Evolutionary conservation across 345 rosid genomes (phyloP).

Genomic region (Boechera divaricarpa): DNA sequence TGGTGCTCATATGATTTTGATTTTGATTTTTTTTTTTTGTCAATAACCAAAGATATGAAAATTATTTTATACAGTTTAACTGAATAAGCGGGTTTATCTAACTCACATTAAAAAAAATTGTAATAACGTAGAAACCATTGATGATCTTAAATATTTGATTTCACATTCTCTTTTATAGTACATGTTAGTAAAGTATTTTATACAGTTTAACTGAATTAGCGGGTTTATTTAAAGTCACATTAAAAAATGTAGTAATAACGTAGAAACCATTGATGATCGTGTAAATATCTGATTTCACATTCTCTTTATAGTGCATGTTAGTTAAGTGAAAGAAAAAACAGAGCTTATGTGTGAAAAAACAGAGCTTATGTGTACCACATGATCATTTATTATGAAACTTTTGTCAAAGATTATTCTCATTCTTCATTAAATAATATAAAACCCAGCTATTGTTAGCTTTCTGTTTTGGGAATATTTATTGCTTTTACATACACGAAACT

Average conservation of each 20-base stretch:
- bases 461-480: slow-evolving; percentile 29
- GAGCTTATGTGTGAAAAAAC: slow-evolving; percentile 8
- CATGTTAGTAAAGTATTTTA: not conserved
- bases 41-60: not conserved
- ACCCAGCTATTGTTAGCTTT: not conserved
- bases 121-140: slow-evolving; percentile 13
- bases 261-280: not conserved
- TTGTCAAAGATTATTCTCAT: slow-evolving; percentile 27
- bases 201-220: not conserved
- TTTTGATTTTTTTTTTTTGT: too few relatives aligned
- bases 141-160: slow-evolving; percentile 1
- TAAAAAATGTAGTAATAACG: slow-evolving; percentile 4
- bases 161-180: slow-evolving; percentile 18
- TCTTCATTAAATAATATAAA: slow-evolving; percentile 28
- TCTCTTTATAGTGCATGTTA: slow-evolving; percentile 7
- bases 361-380: slow-evolving; percentile 20
- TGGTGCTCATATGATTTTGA: not conserved
- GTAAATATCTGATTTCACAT: slow-evolving; percentile 13
- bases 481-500: slow-evolving; percentile 41
- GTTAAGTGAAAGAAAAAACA: slow-evolving; percentile 8
- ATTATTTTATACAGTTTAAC: not conserved
- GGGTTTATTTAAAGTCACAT: not conserved
- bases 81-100: too few relatives aligned
- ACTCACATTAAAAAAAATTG: not conserved
- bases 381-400: not conserved